These are phyloP conservation scores for Lolium multiflorum DNA, from an alignment of 176 grass and related monocot genomes.

Conservation along the genomic window DNA sequence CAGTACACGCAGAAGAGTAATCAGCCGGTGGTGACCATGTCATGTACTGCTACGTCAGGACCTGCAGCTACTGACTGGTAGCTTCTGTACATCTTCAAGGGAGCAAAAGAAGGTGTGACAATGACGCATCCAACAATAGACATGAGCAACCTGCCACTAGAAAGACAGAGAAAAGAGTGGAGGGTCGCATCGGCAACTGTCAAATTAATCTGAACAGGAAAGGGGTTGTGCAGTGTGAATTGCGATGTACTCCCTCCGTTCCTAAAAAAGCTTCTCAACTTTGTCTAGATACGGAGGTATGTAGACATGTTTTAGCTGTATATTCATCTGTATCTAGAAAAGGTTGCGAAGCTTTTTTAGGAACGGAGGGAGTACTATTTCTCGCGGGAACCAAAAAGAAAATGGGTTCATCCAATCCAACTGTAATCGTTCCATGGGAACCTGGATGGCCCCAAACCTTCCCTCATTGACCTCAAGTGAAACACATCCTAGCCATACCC, in stretches of 20 bases:
- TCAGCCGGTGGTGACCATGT: background rate
- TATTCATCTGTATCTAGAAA: too few species aligned
- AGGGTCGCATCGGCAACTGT: background rate
- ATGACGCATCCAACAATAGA: background rate
- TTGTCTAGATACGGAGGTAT: too few species aligned
- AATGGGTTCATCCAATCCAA: too few species aligned
- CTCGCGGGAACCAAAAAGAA: too few species aligned
- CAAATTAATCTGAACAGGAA: background rate
- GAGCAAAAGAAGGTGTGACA: background rate
- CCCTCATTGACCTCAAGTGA: background rate
- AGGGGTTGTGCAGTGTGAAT: background rate
- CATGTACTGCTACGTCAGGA: constrained; percentile 8
- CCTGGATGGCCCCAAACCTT: background rate
- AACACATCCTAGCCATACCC: background rate
- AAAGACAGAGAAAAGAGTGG: background rate
- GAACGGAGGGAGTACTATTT: too few species aligned
- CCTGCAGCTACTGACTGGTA: background rate
- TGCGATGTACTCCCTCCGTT: background rate
- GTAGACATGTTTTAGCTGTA: too few species aligned
- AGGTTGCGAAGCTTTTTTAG: too few species aligned
- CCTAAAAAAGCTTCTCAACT: too few species aligned
- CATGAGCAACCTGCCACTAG: background rate
- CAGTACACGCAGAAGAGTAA: background rate
- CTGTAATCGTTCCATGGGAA: background rate
- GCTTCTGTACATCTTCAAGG: background rate